phyloP scores from a whole-genome alignment of 805 yeast species.

The Kodamaea jinghongensis region DNA sequence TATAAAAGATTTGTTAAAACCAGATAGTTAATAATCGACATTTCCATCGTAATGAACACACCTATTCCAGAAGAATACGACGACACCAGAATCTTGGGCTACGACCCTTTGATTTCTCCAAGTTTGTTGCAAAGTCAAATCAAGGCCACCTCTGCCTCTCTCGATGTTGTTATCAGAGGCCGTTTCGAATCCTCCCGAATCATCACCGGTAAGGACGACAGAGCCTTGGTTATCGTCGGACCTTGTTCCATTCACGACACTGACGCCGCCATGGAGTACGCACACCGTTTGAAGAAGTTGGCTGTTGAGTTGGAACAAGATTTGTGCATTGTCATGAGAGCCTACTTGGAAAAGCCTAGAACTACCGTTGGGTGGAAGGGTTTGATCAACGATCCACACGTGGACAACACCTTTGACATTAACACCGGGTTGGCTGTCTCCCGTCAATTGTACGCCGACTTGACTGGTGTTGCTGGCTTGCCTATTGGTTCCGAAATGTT shows the following conservation, averaged over 20 bases:
- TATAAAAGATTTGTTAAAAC: too few species aligned
- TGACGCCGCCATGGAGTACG: constrained; percentile 85
- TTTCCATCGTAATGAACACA: constrained; percentile 3
- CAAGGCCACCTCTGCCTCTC: constrained; percentile 56
- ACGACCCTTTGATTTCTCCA: constrained; percentile 93
- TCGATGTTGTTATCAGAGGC: constrained; percentile 68
- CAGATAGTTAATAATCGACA: too few species aligned
- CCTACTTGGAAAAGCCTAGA: constrained; percentile 96
- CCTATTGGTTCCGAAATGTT: constrained; percentile 98
- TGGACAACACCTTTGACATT: constrained; percentile 87
- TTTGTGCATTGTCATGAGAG: constrained; percentile 89
- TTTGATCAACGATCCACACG: constrained; percentile 92
- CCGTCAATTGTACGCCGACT: constrained; percentile 77
- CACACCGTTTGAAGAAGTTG: constrained; percentile 60
- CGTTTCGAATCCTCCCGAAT: constrained; percentile 77
- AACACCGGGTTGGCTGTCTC: constrained; percentile 90
- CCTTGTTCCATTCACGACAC: constrained; percentile 97
- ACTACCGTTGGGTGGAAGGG: constrained; percentile 99
- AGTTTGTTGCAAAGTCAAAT: constrained; percentile 84
- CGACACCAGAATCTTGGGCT: constrained; percentile 79
- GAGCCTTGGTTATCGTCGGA: constrained; percentile 85
- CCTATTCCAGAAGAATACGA: constrained; percentile 47
- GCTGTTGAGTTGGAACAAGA: constrained; percentile 73
- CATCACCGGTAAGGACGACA: constrained; percentile 73
- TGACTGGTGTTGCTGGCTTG: constrained; percentile 66